Conservation (phyloP, 2,329 filamentous ascomycete genomes). For the Aspergillus cejpii region DNA sequence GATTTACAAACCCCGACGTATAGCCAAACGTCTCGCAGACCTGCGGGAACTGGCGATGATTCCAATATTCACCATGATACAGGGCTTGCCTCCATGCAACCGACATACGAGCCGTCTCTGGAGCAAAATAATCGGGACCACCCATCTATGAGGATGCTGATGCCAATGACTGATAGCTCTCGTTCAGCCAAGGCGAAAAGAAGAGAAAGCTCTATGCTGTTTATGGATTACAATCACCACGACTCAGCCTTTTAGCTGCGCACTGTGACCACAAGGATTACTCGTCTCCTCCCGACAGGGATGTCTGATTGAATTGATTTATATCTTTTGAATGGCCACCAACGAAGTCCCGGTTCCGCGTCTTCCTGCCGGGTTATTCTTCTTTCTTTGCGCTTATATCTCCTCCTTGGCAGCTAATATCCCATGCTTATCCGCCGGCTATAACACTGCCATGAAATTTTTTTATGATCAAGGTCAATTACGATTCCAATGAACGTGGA, state of each 20-base stretch:
- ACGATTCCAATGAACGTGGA: conserved; percentile 28
- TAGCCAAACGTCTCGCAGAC: conserved; percentile 48
- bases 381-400: background rate
- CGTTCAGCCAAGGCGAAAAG: conserved; percentile 41
- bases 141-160: conserved; percentile 36
- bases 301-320: no score
- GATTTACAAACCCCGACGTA: conserved; percentile 60
- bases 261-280: conserved; percentile 21
- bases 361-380: background rate
- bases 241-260: conserved; percentile 20
- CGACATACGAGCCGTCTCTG: conserved; percentile 41
- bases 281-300: no score
- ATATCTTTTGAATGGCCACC: no score
- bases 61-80: conserved; percentile 43
- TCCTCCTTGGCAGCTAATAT: background rate
- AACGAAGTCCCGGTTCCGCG: background rate
- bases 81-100: conserved; percentile 48
- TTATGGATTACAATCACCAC: conserved; percentile 37
- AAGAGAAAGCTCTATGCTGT: conserved; percentile 45
- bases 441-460: conserved; percentile 7
- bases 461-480: conserved; percentile 16
- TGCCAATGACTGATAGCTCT: conserved; percentile 31
- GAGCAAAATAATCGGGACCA: conserved; percentile 25
- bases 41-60: conserved; percentile 24
- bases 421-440: conserved; percentile 2